phyloP scores from a whole-genome alignment of 768 basidiomycete species.

The Baorangia bicolor region DNA sequence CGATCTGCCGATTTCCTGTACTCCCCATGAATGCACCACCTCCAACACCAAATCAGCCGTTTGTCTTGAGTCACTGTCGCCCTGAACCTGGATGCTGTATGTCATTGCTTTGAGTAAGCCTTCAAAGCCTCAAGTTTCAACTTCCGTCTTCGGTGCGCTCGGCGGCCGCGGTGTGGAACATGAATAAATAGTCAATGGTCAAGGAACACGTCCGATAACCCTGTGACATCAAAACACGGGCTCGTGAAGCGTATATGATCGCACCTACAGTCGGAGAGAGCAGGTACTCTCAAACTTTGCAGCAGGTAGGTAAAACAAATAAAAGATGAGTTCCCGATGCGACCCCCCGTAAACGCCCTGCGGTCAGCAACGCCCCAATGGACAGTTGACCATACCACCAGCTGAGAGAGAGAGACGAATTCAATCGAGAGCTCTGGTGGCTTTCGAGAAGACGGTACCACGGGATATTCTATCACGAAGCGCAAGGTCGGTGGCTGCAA shows the following conservation, averaged over 20 bases:
- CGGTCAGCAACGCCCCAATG: constrained; percentile 1
- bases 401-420: background rate
- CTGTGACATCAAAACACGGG: background rate
- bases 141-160: too few relatives aligned
- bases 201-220: background rate
- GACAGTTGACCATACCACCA: constrained; percentile 8
- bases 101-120: too few relatives aligned
- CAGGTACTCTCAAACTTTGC: background rate
- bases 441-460: constrained; percentile 5
- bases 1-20: too few relatives aligned
- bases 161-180: background rate
- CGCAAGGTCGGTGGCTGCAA: background rate
- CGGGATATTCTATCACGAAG: background rate
- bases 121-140: too few relatives aligned
- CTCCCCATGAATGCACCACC: too few relatives aligned
- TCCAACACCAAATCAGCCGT: too few relatives aligned
- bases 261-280: background rate
- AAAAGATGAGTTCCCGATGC: background rate
- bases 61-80: too few relatives aligned
- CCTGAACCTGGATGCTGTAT: too few relatives aligned
- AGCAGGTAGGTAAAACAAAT: background rate
- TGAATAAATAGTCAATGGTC: background rate
- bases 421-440: background rate
- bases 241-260: background rate
- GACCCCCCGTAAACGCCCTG: constrained; percentile 3